These are phyloP conservation scores for Nothomitra cinnamomea DNA, from an alignment of 2,329 filamentous ascomycete species.

Conservation along the genomic window DNA sequence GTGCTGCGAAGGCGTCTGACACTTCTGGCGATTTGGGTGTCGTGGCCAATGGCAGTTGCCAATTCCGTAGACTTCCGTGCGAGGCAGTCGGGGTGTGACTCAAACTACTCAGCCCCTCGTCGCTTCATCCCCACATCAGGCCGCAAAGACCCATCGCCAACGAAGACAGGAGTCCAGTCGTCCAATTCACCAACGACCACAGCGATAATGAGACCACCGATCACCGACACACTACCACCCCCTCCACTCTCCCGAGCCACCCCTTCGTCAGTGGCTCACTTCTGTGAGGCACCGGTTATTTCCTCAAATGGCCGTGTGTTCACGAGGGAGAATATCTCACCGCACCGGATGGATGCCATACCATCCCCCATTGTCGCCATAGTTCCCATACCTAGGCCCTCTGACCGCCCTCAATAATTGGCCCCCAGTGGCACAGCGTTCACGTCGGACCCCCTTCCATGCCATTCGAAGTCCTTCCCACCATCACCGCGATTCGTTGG, in stretches of 20 bases:
- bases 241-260: not conserved
- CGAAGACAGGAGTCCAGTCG: not conserved
- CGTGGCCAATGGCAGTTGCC: not conserved
- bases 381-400: not conserved
- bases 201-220: not conserved
- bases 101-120: not conserved
- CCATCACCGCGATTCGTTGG: not conserved
- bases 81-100: not conserved
- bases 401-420: not conserved
- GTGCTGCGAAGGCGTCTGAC: not conserved
- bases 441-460: not conserved
- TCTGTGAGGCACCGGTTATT: not conserved
- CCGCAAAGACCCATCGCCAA: constrained; percentile 1
- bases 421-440: constrained; percentile 3
- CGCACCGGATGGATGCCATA: not conserved
- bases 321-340: not conserved
- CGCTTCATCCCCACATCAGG: constrained; percentile 1
- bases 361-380: not conserved
- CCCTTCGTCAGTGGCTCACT: not conserved
- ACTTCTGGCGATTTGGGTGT: not conserved
- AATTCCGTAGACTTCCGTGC: constrained; percentile 1
- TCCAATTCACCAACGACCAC: not conserved
- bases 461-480: constrained; percentile 1
- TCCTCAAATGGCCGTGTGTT: not conserved
- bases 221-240: not conserved